phyloP scores from a whole-genome alignment of 2,329 filamentous ascomycete genomes.

The Colletotrichum trifolii region DNA sequence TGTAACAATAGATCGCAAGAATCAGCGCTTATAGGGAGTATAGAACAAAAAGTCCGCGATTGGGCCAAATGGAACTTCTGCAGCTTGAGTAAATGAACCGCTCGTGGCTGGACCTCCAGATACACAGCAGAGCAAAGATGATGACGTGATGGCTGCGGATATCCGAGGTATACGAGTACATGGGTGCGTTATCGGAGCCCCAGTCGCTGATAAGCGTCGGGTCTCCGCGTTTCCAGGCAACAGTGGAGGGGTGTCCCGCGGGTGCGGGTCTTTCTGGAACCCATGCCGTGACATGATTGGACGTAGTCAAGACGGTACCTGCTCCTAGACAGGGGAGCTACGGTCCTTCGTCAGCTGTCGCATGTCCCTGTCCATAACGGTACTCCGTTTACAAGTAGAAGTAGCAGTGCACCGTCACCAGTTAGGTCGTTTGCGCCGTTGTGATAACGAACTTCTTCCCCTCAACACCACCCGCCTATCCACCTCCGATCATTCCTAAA shows the following conservation, averaged over 20 bases:
- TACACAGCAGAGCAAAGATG: background rate
- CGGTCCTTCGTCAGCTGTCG: conserved; percentile 18
- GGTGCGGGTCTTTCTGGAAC: conserved; percentile 1
- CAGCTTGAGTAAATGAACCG: too few relatives aligned
- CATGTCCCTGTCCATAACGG: conserved; percentile 8
- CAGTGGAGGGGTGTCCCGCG: conserved; percentile 7
- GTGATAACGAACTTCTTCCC: conserved; percentile 13
- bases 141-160: conserved; percentile 18
- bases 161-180: conserved; percentile 16
- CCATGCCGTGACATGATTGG: conserved; percentile 1
- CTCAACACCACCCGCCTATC: conserved; percentile 22
- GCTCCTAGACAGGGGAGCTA: conserved; percentile 16
- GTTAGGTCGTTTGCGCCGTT: background rate
- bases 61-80: too few relatives aligned
- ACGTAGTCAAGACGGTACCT: background rate
- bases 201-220: conserved; percentile 2
- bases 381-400: conserved; percentile 11
- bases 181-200: conserved; percentile 8
- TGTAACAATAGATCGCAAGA: too few relatives aligned
- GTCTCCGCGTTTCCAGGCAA: conserved; percentile 10
- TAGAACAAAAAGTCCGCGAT: too few relatives aligned
- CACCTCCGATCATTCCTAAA: conserved; percentile 21
- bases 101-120: background rate
- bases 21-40: too few relatives aligned
- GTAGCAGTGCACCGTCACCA: background rate